Base-by-base conservation (phyloP, 805 yeast species). In the Saccharomycopsis babjevae region DNA sequence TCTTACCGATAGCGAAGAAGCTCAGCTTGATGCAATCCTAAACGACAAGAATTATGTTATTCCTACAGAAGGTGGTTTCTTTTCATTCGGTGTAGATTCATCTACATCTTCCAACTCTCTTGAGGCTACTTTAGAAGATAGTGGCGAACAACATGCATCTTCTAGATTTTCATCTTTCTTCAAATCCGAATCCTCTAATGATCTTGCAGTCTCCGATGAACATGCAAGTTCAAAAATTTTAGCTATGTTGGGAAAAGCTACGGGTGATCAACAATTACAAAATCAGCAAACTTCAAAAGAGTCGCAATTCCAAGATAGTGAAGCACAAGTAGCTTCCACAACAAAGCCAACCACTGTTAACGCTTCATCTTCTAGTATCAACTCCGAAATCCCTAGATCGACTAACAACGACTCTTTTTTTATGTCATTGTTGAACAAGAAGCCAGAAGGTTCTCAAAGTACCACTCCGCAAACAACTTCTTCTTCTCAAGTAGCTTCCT, bases 381-480 rank as follows among this genome's bases (percentile, higher is more conserved):
- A 42, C 7, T 22, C 52, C 16, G 52, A 46, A 28, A 50, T 28
- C 7, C 28, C 34, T 54, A 30, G 32, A 39, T n/a, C 56, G 59
- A 32, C 58, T 54, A 28, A 54, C 34, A 57, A 70, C 64, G 82
- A 79, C 62, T 68, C 75, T 16, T 81, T 81, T 63, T 78, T 81
- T 66, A 73, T 77, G 71, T 76, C 83, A 5, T 69, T 81, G 59
- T 68, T 81, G 64, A 72, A 75, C 50, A 78, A 77, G 62, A 56
- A 56, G 50, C 22, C 43, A 13, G n/a, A 43, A 5, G 56, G 57
- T 20, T 50, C 62, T 11, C 55, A 58, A 42, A 54, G 43, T 16
- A 18, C 59, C 13, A 40, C 57, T 57, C 13, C 34, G 6, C 52
- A 58, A 50, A 38, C 57, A 59, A 10, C 59, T 38, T n/a, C 63